phyloP scores from a whole-genome alignment of 2,329 filamentous ascomycete species.

The Colletotrichum spaethianum region DNA sequence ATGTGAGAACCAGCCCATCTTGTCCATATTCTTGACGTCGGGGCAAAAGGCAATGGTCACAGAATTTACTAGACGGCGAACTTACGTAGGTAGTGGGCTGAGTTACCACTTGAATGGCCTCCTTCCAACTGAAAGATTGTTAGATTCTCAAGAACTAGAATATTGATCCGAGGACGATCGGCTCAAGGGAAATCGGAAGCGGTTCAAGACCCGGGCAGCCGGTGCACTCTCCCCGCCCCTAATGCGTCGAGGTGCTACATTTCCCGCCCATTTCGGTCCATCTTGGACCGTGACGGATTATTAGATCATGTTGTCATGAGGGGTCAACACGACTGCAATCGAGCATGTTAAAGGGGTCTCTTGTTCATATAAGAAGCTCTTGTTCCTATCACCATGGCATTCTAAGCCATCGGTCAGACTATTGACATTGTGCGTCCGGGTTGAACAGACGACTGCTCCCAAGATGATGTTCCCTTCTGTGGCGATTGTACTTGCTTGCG shows the following conservation, averaged over 20 bases:
- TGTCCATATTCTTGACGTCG: neutral
- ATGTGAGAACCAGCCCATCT: too few species aligned
- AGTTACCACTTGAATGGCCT: neutral
- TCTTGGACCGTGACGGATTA: conserved; percentile 18
- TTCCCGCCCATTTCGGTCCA: conserved; percentile 36
- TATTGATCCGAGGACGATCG: neutral
- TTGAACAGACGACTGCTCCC: neutral
- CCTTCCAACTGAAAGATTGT: neutral
- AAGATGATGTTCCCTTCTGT: conserved; percentile 23
- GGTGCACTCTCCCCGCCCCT: neutral
- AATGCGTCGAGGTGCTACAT: neutral
- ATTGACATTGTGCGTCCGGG: neutral
- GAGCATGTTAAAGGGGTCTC: neutral
- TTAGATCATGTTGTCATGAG: conserved; percentile 15
- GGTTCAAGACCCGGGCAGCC: conserved; percentile 28
- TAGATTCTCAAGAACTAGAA: neutral
- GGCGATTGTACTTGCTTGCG: conserved; percentile 42
- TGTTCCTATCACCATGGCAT: neutral
- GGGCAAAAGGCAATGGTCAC: neutral
- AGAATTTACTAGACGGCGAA: neutral
- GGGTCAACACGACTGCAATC: conserved; percentile 12
- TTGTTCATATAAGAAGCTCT: conserved; percentile 7
- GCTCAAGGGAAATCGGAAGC: conserved; percentile 1
- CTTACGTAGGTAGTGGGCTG: neutral
- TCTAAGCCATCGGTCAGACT: neutral